phyloP scores from a whole-genome alignment of 805 yeast genomes.

The Cyberlindnera xylosilytica region DNA sequence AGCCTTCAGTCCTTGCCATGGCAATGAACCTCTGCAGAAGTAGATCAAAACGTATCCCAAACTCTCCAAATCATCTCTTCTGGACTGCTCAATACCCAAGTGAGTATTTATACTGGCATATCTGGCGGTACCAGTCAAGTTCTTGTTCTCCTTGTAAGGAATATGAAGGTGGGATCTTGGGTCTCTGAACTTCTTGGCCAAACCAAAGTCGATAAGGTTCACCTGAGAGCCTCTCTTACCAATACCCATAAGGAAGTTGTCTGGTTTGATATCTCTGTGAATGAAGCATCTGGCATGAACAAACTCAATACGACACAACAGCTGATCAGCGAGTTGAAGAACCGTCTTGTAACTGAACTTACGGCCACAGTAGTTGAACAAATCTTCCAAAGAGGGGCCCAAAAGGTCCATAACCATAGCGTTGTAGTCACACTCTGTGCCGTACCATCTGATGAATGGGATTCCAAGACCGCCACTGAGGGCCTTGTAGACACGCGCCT shows the following conservation, averaged over 20 bases:
- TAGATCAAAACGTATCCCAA: conserved; percentile 92
- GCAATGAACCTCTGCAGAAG: conserved; percentile 92
- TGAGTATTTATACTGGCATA: conserved; percentile 95
- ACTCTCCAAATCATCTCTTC: conserved; percentile 95
- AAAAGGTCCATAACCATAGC: conserved; percentile 95
- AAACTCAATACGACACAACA: conserved; percentile 90
- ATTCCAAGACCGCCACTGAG: conserved; percentile 96
- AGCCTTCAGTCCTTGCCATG: conserved; percentile 99
- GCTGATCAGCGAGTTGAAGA: conserved; percentile 87
- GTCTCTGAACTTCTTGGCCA: conserved; percentile 92
- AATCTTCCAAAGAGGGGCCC: conserved; percentile 93
- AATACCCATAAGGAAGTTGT: conserved; percentile 85
- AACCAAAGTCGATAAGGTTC: conserved; percentile 93
- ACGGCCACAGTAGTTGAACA: conserved; percentile 93
- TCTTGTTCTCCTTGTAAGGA: conserved; percentile 94
- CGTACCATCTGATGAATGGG: conserved; percentile 96
- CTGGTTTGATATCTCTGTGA: conserved; percentile 95
- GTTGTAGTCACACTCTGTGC: conserved; percentile 93
- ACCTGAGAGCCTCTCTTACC: conserved; percentile 94
- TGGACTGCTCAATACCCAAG: conserved; percentile 92
- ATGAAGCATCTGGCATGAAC: conserved; percentile 95
- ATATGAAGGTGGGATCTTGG: conserved; percentile 92
- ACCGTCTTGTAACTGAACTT: conserved; percentile 93
- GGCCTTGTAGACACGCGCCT: conserved; percentile 92
- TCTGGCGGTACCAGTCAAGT: conserved; percentile 96